Percentiles rank a stretch among this genome's conserved stretches.
These are phyloP conservation scores for Salvia rosmarinus DNA, from an alignment of 257 asterid species.

Conservation along the genomic window DNA sequence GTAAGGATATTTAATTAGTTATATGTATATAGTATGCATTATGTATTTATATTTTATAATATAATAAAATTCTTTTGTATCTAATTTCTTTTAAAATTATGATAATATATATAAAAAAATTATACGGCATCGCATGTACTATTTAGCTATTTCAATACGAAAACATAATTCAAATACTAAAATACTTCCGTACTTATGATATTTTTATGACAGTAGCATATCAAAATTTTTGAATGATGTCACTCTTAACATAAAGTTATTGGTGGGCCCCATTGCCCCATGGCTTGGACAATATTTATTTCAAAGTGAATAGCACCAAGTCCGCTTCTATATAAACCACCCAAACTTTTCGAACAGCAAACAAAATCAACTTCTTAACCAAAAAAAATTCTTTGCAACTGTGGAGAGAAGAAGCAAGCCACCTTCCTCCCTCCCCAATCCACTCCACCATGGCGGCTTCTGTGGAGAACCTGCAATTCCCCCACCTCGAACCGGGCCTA, in stretches of 20 bases:
- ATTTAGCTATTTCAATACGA: no score
- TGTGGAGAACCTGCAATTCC: conserved; percentile 66
- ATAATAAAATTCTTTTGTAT: no score
- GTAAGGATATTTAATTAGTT: no score
- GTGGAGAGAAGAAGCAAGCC: conserved; percentile 34
- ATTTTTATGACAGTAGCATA: not conserved
- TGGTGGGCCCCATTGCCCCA: conserved; percentile 26
- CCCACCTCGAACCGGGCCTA: conserved; percentile 51
- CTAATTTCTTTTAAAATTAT: no score
- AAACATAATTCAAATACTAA: no score
- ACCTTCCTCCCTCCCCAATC: not conserved
- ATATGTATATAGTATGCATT: no score
- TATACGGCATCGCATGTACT: no score
- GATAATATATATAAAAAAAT: no score
- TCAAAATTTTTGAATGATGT: conserved; percentile 19
- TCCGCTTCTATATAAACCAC: conserved; percentile 41
- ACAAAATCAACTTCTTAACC: not conserved
- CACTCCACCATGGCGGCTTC: conserved; percentile 63
- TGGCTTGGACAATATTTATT: conserved; percentile 32
- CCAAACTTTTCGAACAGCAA: conserved; percentile 34
- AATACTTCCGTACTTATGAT: not conserved
- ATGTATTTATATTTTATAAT: no score
- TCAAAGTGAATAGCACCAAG: conserved; percentile 13
- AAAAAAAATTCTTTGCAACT: not conserved
- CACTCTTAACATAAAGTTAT: conserved; percentile 31